These are phyloP conservation scores for Cladosporium oxysporum DNA, from an alignment of 2,329 filamentous ascomycete genomes.

Conservation along the genomic window DNA sequence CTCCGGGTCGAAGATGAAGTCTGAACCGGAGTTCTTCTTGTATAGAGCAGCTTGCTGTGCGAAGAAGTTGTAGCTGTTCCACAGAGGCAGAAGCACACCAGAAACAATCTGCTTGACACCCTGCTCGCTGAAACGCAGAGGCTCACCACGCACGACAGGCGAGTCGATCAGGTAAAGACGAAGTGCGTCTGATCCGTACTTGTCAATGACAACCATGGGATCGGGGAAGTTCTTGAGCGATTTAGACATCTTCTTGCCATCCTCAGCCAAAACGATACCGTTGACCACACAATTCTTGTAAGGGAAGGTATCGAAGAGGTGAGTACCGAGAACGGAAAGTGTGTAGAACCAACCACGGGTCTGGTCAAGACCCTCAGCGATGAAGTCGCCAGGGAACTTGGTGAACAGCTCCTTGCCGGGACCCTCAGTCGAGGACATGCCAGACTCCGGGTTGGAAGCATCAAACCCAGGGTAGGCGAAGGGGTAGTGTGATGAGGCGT, in stretches of 20 bases:
- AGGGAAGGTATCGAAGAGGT: slow-evolving; percentile 79
- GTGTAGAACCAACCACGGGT: slow-evolving; percentile 98
- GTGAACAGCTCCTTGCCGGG: slow-evolving; percentile 64
- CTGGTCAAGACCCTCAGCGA: slow-evolving; percentile 89
- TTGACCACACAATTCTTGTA: slow-evolving; percentile 98
- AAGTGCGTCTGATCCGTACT: slow-evolving; percentile 88
- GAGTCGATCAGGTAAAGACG: slow-evolving; percentile 97
- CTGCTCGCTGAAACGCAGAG: slow-evolving; percentile 84
- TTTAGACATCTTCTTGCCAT: slow-evolving; percentile 99
- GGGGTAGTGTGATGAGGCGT: slow-evolving; percentile 86
- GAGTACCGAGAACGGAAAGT: slow-evolving; percentile 80
- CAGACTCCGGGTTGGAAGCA: slow-evolving; percentile 32
- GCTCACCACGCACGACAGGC: slow-evolving; percentile 88
- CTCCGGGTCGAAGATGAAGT: slow-evolving; percentile 76
- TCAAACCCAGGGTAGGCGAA: slow-evolving; percentile 76
- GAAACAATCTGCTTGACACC: slow-evolving; percentile 95
- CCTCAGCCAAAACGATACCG: slow-evolving; percentile 88
- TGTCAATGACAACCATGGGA: slow-evolving; percentile 76
- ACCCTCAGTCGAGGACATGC: slow-evolving; percentile 31
- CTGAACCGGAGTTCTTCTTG: slow-evolving; percentile 78
- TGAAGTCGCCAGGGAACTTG: slow-evolving; percentile 89
- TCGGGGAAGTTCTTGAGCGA: slow-evolving; percentile 95
- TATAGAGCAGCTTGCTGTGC: slow-evolving; percentile 81
- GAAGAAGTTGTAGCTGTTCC: slow-evolving; percentile 98
- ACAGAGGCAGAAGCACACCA: slow-evolving; percentile 84